Evolutionary conservation across 257 asterid genomes (phyloP), one percentile per base, ranked within the genome.

Genomic region (Nicotiana knightiana): DNA sequence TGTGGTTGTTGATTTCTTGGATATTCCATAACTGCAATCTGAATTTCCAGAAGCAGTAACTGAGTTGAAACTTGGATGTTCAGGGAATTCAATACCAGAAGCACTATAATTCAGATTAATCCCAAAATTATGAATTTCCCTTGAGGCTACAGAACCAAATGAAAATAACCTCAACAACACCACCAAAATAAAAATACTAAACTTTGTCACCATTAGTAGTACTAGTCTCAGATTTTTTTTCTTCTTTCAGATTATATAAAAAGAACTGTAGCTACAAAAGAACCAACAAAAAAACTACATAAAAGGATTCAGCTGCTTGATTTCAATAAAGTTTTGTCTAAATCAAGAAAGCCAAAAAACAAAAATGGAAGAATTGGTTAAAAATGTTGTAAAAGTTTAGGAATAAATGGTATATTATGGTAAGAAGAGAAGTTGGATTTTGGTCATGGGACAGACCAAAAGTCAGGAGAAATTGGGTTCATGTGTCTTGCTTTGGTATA

Each of bases 21-120:
- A 65, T 16, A 7, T 55, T 18, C 66, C 81, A n/a, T 81, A 85
- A 70, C 32, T 67, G 73, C 89, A 90, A 70, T 81, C 97, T 1
- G 92, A 80, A 59, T 65, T 84, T 8, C 66, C 15, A 21, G 89
- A 84, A 21, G 87, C 81, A 28, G 89, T 85, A 28, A 64, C 90
- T 7, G 86, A 79, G 81, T 84, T 85, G 84, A 86, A 90, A 73
- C 85, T 87, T 10, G 85, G 80, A 79, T 87, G 89, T 68, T 85
- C 80, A 48, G 93, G 93, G 5, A 92, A 80, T 82, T 90, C 89
- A 2, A 90, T 84, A 28, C 93, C 90, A 15, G 86, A 58, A 43
- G 62, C 61, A 73, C 39, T 73, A 73, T 84, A 37, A 79, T 81
- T 92, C 57, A 87, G 81, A 76, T 84, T 87, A 70, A 87, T 39